A percentile compares a stretch with the other conserved stretches of the same genome.
Evolutionary conservation across 306 rosid species (phyloP).

Genomic region (Corylus americana): DNA sequence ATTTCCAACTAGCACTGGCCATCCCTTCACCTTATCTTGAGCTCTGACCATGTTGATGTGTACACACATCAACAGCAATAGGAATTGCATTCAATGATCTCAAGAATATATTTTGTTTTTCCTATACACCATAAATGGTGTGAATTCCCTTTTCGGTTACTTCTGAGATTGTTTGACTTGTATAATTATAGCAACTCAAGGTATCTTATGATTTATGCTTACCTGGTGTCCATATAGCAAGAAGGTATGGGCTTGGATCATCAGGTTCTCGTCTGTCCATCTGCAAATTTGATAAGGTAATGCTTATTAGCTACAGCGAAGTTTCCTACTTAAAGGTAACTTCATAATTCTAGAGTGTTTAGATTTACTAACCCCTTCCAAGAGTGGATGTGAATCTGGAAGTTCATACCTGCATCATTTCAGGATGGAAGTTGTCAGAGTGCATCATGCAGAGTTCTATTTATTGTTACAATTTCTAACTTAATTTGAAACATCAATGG

Average conservation of each 20-base stretch:
- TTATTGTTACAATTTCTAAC: neutral
- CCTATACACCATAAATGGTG: neutral
- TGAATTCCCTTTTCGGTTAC: no score
- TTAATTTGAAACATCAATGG: neutral
- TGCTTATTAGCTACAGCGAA: conserved; percentile 24
- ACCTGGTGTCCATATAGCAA: conserved; percentile 99
- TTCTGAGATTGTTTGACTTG: conserved; percentile 18
- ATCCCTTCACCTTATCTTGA: neutral
- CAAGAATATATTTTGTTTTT: neutral
- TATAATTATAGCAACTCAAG: conserved; percentile 5
- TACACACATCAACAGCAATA: neutral
- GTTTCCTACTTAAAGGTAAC: conserved; percentile 19
- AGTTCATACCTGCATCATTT: conserved; percentile 82
- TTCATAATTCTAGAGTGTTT: conserved; percentile 15
- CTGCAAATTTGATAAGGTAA: conserved; percentile 44
- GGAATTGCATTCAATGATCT: conserved; percentile 5
- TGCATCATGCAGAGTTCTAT: conserved; percentile 25
- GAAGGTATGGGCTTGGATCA: conserved; percentile 96
- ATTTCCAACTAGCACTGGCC: conserved; percentile 18
- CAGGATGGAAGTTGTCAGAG: conserved; percentile 23
- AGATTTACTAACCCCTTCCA: conserved; percentile 62
- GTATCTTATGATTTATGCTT: conserved; percentile 26
- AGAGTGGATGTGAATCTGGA: conserved; percentile 92
- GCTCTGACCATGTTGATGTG: conserved; percentile 11
- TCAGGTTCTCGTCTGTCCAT: conserved; percentile 82